Base-by-base conservation (phyloP, 148 eudicot species). In the Pharnaceum exiguum region DNA sequence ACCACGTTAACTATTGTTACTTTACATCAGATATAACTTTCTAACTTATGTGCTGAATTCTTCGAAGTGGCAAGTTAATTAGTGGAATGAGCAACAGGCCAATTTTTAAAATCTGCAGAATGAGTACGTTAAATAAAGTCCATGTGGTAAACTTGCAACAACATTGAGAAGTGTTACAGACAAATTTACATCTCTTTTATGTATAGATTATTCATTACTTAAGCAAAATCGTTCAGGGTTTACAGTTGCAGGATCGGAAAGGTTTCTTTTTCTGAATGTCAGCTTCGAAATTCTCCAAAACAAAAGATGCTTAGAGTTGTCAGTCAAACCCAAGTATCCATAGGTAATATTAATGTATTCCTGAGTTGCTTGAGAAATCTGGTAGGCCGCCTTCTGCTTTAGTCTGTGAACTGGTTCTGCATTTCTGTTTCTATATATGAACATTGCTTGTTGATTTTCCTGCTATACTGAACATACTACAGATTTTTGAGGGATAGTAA, bases 311-410 rank as follows among this genome's bases (percentile, higher is more conserved):
- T 17, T 42, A 27, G 30, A 10, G 51, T 59, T 30, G 69, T 77
- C n/a, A 58, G 10, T 68, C 70, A 62, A 65, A 54, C 46, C 48
- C 73, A 70, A 23, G 23, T 63, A 10, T 51, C 29, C 8, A 46
- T 48, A 12, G 67, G 81, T 79, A 62, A 61, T 21, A 1, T 17
- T 28, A 32, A 0, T 1, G 6, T 50, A 28, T 35, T 31, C 3
- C 30, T 45, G 25, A 15, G 21, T 38, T 28, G 42, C 7, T 13
- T 23, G 16, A 11, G 4, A 2, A 7, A 21, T 7, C 7, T 27
- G 24, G 28, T 4, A n/a, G n/a, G n/a, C n/a, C n/a, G n/a, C 17
- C 17, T 22, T 5, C n/a, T 35, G 11, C 28, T 3, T 18, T 24
- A 26, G 6, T 11, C 9, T 45, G 5, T 3, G 16, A 0, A 1